Percentiles rank a stretch among this genome's conserved stretches.
Evolutionary conservation across 805 yeast genomes (phyloP).

Genomic region (Cyberlindnera mrakii): DNA sequence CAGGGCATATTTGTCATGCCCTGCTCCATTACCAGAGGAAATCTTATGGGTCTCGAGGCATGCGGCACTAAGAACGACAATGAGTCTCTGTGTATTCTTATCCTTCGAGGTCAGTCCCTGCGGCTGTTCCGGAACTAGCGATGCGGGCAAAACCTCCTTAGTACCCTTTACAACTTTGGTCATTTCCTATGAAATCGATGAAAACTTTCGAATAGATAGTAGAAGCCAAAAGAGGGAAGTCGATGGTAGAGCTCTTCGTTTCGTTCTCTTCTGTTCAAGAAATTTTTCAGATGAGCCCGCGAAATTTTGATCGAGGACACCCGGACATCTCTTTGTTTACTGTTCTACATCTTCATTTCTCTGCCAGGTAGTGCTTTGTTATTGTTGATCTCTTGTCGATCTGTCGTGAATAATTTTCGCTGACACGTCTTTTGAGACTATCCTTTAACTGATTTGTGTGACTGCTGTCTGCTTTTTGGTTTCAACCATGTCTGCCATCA

Average conservation of each 20-base stretch:
- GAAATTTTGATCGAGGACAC: too few relatives aligned
- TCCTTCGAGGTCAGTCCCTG: conserved; percentile 75
- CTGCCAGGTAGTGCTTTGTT: too few relatives aligned
- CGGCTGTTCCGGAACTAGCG: conserved; percentile 86
- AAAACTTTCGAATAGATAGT: not conserved
- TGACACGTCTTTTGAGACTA: not conserved
- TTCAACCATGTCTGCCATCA: conserved; percentile 15
- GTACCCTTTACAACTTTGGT: not conserved
- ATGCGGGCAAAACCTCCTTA: conserved; percentile 45
- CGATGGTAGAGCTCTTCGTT: not conserved
- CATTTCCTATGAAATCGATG: not conserved
- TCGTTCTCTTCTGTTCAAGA: not conserved
- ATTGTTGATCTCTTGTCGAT: too few relatives aligned
- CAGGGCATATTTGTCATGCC: conserved; percentile 88
- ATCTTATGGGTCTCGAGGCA: conserved; percentile 93
- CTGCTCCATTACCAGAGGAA: conserved; percentile 60
- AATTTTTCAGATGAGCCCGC: not conserved
- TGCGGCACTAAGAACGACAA: conserved; percentile 94
- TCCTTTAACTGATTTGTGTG: not conserved
- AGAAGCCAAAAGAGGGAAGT: not conserved
- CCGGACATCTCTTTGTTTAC: too few relatives aligned
- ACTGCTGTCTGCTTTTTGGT: not conserved
- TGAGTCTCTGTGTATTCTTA: conserved; percentile 76
- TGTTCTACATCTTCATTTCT: too few relatives aligned
- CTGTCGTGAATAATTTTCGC: too few relatives aligned